Percentiles rank a stretch among this genome's conserved stretches.
These are phyloP conservation scores for Fusarium sambucinum DNA, from an alignment of 2,329 filamentous ascomycete genomes.

Conservation along the genomic window DNA sequence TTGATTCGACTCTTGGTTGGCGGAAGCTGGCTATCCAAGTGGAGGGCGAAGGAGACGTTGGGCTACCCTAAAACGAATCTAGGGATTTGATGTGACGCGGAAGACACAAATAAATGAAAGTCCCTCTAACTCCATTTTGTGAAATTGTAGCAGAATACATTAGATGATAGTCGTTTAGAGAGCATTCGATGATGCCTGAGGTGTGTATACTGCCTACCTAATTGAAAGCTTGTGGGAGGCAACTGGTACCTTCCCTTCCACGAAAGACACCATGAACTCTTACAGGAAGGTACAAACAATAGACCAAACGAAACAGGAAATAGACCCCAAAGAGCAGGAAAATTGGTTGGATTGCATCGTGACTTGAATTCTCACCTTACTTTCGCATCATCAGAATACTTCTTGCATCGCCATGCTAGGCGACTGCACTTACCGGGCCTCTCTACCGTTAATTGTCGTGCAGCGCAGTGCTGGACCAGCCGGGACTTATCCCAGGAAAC, in stretches of 20 bases:
- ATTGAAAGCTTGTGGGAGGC: neutral
- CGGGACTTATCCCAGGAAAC: conserved; percentile 32
- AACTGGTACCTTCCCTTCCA: conserved; percentile 12
- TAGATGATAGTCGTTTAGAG: neutral
- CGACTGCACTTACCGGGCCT: conserved; percentile 6
- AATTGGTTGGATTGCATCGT: conserved; percentile 4
- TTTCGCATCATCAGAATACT: conserved; percentile 3
- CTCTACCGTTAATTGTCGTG: neutral
- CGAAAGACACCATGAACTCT: neutral
- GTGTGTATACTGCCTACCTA: neutral
- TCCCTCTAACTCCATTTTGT: neutral
- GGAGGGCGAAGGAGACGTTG: conserved; percentile 29
- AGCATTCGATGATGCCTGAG: conserved; percentile 11
- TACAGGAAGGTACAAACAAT: conserved; percentile 5
- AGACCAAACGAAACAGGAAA: neutral
- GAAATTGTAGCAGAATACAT: neutral
- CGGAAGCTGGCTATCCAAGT: conserved; percentile 29
- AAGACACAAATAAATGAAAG: neutral
- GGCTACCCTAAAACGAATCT: conserved; percentile 12
- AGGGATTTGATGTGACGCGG: conserved; percentile 11
- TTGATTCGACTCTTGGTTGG: conserved; percentile 31
- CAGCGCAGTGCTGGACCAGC: conserved; percentile 20
- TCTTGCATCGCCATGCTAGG: neutral
- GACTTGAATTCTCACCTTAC: conserved; percentile 20
- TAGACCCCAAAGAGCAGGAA: neutral